Conservation (phyloP, 2,329 filamentous ascomycete genomes). For the Ceratocystis smalleyi region DNA sequence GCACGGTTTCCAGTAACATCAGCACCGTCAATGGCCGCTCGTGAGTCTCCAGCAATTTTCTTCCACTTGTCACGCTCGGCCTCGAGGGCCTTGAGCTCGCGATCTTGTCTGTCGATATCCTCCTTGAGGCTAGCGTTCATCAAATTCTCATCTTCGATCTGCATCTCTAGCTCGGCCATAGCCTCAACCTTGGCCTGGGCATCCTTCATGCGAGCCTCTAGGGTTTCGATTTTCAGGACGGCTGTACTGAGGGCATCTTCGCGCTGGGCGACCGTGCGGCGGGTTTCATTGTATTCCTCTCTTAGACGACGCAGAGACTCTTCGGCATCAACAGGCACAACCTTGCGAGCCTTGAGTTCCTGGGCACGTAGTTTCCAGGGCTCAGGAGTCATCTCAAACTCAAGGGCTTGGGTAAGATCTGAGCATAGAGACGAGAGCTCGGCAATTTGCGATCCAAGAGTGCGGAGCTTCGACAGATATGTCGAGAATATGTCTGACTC, state of each 20-base stretch:
- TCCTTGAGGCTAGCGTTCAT: constrained; percentile 41
- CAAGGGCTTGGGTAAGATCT: constrained; percentile 56
- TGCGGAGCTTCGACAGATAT: constrained; percentile 51
- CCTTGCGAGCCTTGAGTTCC: constrained; percentile 69
- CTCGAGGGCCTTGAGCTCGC: constrained; percentile 49
- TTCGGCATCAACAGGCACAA: constrained; percentile 64
- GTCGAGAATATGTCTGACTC: constrained; percentile 57
- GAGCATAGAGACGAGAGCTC: constrained; percentile 56
- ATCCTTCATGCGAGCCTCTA: constrained; percentile 76
- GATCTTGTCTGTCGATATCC: constrained; percentile 50
- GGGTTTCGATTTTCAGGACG: constrained; percentile 81
- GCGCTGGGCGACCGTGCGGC: constrained; percentile 52
- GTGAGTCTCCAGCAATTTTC: constrained; percentile 49
- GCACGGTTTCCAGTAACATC: constrained; percentile 34
- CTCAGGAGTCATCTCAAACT: constrained; percentile 59
- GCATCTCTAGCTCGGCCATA: constrained; percentile 48
- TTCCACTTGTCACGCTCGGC: constrained; percentile 55
- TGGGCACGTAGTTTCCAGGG: constrained; percentile 76
- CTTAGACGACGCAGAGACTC: constrained; percentile 68
- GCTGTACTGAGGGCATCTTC: constrained; percentile 76
- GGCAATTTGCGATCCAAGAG: constrained; percentile 46
- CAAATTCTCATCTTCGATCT: constrained; percentile 38
- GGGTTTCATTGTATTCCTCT: constrained; percentile 64
- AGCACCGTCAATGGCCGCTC: constrained; percentile 37
- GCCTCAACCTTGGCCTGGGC: constrained; percentile 60